A percentile compares a stretch with the other conserved stretches of the same genome.
Conservation (phyloP, 768 basidiomycete genomes). For the Suillus ampliporus region DNA sequence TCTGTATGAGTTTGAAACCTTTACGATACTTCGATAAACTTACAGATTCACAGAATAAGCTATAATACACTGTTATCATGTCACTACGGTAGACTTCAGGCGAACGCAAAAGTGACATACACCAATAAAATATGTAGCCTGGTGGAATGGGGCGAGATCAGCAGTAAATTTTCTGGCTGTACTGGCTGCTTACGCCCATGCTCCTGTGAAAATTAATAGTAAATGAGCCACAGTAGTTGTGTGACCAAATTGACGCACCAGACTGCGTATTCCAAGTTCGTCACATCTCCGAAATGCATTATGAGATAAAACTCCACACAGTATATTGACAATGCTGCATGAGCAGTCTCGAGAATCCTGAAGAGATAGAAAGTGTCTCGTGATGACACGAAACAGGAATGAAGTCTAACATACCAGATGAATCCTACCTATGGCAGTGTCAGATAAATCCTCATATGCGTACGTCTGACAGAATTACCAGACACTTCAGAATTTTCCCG, state of each 20-base stretch:
- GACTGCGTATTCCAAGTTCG: conserved; percentile 8
- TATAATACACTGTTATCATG: conserved; percentile 7
- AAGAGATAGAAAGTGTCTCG: too few relatives aligned
- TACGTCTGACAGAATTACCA: conserved; percentile 1
- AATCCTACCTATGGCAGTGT: conserved; percentile 12
- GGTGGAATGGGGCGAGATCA: background rate
- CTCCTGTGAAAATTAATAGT: conserved; percentile 13
- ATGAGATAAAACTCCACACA: conserved; percentile 23
- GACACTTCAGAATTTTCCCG: conserved; percentile 11
- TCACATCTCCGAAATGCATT: conserved; percentile 14
- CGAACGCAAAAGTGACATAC: conserved; percentile 11
- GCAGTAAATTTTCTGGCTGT: background rate
- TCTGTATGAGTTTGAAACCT: background rate
- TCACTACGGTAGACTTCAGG: background rate
- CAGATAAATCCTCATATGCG: background rate
- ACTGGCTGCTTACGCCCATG: conserved; percentile 11
- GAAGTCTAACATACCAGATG: conserved; percentile 16
- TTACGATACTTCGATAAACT: background rate
- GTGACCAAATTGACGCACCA: conserved; percentile 15
- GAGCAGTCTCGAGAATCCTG: conserved; percentile 22
- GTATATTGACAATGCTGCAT: conserved; percentile 22
- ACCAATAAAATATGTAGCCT: conserved; percentile 17
- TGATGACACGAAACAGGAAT: background rate
- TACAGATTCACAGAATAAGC: conserved; percentile 14
- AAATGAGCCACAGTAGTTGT: background rate